A percentile compares a stretch with the other conserved stretches of the same genome.
These are phyloP conservation scores for Globisporangium cystogenes DNA, from an alignment of 352 stramenopile species.

Conservation along the genomic window DNA sequence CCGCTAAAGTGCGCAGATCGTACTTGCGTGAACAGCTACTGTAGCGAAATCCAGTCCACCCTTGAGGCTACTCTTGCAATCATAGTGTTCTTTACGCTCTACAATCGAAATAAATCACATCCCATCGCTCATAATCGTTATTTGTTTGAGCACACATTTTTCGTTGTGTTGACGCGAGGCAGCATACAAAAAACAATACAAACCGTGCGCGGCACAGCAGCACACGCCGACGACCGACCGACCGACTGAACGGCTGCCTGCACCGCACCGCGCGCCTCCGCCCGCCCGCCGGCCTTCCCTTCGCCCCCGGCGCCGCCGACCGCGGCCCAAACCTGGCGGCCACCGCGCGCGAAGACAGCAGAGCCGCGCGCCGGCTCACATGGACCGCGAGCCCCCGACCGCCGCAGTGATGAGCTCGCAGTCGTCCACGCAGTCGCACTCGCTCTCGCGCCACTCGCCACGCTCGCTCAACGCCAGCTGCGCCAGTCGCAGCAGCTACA, in stretches of 20 bases:
- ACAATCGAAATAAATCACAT: too few species aligned
- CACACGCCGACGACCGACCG: background rate
- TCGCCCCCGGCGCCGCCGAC: background rate
- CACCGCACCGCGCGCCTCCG: background rate
- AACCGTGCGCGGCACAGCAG: background rate
- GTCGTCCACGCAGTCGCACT: conserved; percentile 32
- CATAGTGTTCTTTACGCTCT: too few species aligned
- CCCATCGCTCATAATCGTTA: too few species aligned
- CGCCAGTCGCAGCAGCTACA: conserved; percentile 11
- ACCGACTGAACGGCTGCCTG: background rate
- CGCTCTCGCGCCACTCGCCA: conserved; percentile 39
- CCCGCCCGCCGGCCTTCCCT: background rate
- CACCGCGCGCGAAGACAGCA: background rate
- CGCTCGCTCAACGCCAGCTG: conserved; percentile 26
- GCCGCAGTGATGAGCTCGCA: conserved; percentile 16
- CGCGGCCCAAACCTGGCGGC: conserved; percentile 2
- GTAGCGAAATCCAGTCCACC: too few species aligned
- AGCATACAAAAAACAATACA: background rate
- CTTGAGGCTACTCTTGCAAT: too few species aligned
- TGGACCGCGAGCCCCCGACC: conserved; percentile 3
- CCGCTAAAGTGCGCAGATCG: too few species aligned
- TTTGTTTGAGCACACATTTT: too few species aligned
- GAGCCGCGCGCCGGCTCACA: background rate
- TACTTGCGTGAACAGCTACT: too few species aligned
- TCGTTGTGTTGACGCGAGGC: too few species aligned